Base-by-base conservation (phyloP, 495 filamentous ascomycete genomes). In the Aspergillus bertholletiae region DNA sequence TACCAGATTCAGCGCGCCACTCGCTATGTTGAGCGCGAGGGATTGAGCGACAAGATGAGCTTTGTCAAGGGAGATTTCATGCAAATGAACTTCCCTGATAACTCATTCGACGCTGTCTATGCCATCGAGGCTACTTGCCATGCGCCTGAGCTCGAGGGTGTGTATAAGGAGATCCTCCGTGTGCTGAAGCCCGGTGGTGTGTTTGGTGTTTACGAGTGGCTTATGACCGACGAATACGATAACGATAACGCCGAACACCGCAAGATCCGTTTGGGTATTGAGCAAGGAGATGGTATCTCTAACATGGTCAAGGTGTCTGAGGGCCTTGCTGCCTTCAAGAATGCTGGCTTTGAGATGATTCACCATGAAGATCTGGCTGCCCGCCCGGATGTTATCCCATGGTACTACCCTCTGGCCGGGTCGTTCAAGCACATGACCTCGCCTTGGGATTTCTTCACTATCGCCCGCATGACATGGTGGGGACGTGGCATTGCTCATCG, bases 61-160 rank as follows among this genome's bases (percentile, higher is more conserved):
- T 97, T 91, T 60, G 86, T 90, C 56, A 97, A 97, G 83, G 93
- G 94, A 44, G 95, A 97, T 64, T 98, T 97, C 76, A 97, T 97
- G 93, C 94, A 98, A 85, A 97, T 98, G 93, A 87, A 83, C 30
- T 98, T 97, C 80, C 87, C 90, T 45, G 84, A 91, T 61, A 88
- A 95, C 78, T 78, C 70, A 45, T 98, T 98, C 74, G 95, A 98
- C 57, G 90, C 89, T 60, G 94, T 98, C 44, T 97, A 98, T 65
- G 94, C 95, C 55, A 98, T 98, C 64, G 94, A 98, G 74, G 94
- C 94, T 7, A 98, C 94, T 24, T 89, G 94, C 35, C 95, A 98
- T 73, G 94, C 94, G 3, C 94, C 95, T 46, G 88, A 86, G 60
- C 84, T 98, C n/a, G 90, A 88, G 56, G 95, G 91, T 54, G 91